These are phyloP conservation scores for Podospora pseudopauciseta DNA, from an alignment of 495 filamentous ascomycete genomes.

Conservation along the genomic window DNA sequence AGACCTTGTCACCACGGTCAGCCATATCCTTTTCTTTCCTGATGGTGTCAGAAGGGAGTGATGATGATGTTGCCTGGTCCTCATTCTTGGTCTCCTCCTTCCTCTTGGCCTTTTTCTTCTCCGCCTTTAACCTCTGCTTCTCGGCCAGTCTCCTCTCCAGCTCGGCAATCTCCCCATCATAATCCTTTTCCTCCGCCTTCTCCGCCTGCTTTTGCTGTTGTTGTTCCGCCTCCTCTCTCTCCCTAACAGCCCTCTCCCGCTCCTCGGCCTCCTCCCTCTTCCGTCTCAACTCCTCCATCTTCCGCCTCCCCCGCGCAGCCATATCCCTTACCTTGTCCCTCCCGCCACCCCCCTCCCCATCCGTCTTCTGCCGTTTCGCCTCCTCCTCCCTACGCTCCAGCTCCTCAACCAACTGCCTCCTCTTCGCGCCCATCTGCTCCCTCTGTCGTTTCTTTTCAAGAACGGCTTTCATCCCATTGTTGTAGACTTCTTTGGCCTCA, in stretches of 20 bases:
- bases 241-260: conserved; percentile 21
- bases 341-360: conserved; percentile 1
- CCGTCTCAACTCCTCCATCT: conserved; percentile 35
- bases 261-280: conserved; percentile 43
- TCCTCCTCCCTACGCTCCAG: conserved; percentile 34
- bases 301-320: conserved; percentile 25
- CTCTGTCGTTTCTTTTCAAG: conserved; percentile 33
- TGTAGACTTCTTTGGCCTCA: conserved; percentile 41
- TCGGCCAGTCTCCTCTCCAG: conserved; percentile 36
- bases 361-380: conserved; percentile 28
- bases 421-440: conserved; percentile 31
- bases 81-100: conserved; percentile 27
- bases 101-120: conserved; percentile 33
- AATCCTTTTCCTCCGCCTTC: conserved; percentile 22
- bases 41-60: background rate
- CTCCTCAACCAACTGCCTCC: conserved; percentile 37
- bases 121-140: conserved; percentile 30
- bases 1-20: conserved; percentile 28
- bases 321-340: conserved; percentile 25
- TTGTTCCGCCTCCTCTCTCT: background rate
- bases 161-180: conserved; percentile 41
- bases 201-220: conserved; percentile 1
- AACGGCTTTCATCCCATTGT: conserved; percentile 39
- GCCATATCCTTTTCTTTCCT: conserved; percentile 26
- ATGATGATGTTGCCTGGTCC: conserved; percentile 11